phyloP scores from a whole-genome alignment of 164 flowering plant species.

The Piper longum region DNA sequence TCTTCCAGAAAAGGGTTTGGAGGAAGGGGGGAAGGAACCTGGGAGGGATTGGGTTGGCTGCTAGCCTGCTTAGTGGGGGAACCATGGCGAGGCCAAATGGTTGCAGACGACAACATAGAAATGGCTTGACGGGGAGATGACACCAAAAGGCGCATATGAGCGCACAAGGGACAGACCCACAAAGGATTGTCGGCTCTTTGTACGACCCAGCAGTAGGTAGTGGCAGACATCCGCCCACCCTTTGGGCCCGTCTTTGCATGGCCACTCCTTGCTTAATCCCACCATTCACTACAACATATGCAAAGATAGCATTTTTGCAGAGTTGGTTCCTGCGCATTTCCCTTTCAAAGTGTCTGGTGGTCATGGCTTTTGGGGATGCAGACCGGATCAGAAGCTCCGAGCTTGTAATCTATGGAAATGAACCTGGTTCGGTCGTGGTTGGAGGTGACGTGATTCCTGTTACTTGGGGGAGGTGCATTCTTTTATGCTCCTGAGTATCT shows the following conservation, averaged over 20 bases:
- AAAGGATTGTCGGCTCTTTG: slow-evolving; percentile 2
- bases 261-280: no score
- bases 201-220: neutral
- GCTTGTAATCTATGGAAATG: no score
- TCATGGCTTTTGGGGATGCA: no score
- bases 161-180: slow-evolving; percentile 3
- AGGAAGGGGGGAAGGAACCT: neutral
- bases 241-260: neutral
- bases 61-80: neutral
- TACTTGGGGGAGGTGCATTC: no score
- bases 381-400: no score
- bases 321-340: no score
- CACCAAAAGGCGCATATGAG: neutral
- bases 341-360: no score
- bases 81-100: neutral
- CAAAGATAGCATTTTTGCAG: no score
- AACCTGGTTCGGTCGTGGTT: no score
- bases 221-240: slow-evolving; percentile 2
- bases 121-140: neutral
- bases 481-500: no score
- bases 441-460: no score
- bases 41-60: neutral
- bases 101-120: neutral
- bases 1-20: neutral
- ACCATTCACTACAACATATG: no score